phyloP scores from a whole-genome alignment of 345 rosid species.

The Iberis pinnata region DNA sequence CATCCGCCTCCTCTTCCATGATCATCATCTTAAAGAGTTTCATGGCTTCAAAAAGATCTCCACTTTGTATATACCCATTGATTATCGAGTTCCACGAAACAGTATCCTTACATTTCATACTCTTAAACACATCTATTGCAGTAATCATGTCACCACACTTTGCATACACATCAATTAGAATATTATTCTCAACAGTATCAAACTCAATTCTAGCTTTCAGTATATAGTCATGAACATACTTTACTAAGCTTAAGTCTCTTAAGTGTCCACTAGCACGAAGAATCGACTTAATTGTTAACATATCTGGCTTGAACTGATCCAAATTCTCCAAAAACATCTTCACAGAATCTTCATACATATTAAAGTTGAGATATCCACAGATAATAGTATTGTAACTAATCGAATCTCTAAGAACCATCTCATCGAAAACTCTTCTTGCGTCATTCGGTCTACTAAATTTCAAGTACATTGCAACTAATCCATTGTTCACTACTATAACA shows the following conservation, averaged over 20 bases:
- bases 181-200: constrained; percentile 41
- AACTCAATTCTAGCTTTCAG: constrained; percentile 29
- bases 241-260: constrained; percentile 36
- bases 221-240: constrained; percentile 41
- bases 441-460: constrained; percentile 36
- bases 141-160: constrained; percentile 46
- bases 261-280: constrained; percentile 56
- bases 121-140: constrained; percentile 41
- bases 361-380: constrained; percentile 47
- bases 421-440: constrained; percentile 44
- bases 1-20: constrained; percentile 39
- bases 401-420: constrained; percentile 45
- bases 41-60: constrained; percentile 36
- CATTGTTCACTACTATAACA: constrained; percentile 42
- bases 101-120: constrained; percentile 40
- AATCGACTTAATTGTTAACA: constrained; percentile 43
- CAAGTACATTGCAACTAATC: constrained; percentile 55
- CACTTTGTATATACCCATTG: constrained; percentile 38
- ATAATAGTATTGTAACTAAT: constrained; percentile 57
- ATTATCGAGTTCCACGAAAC: constrained; percentile 65
- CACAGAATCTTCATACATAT: constrained; percentile 39
- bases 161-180: constrained; percentile 49
- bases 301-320: constrained; percentile 42
- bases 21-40: constrained; percentile 48
- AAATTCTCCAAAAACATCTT: constrained; percentile 37